Evolutionary conservation across 805 yeast genomes (phyloP).

Genomic region (Wickerhamiella australiensis): DNA sequence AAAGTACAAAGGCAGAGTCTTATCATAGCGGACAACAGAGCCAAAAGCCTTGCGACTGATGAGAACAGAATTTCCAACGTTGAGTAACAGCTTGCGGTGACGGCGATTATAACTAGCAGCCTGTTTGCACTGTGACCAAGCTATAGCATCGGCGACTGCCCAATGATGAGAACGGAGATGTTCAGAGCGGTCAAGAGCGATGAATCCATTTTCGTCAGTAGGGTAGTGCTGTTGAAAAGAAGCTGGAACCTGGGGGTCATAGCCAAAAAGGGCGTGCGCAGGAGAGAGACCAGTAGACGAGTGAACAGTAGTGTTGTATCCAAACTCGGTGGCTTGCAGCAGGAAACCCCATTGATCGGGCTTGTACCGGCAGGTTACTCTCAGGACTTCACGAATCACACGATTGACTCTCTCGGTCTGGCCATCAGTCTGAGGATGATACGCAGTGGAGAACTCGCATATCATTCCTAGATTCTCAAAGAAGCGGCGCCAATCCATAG

Average conservation of each 20-base stretch:
- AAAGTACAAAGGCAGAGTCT: too few relatives aligned
- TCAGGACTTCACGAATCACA: too few relatives aligned
- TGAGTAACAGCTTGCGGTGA: too few relatives aligned
- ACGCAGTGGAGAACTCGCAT: too few relatives aligned
- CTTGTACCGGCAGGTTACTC: background rate
- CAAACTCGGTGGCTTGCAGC: background rate
- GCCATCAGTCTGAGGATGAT: too few relatives aligned
- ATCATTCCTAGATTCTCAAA: too few relatives aligned
- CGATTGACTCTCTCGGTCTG: too few relatives aligned
- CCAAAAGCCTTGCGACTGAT: too few relatives aligned
- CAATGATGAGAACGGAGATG: background rate
- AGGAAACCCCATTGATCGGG: background rate
- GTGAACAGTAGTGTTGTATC: background rate
- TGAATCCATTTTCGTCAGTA: background rate
- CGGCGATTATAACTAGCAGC: background rate
- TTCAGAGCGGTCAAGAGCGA: background rate
- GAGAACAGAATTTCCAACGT: too few relatives aligned
- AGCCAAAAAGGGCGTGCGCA: background rate
- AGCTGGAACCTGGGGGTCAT: background rate
- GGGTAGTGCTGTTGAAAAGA: background rate
- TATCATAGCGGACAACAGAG: too few relatives aligned
- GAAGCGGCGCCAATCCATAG: too few relatives aligned
- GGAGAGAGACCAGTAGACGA: background rate
- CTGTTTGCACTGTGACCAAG: background rate
- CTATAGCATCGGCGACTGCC: too few relatives aligned